Evolutionary conservation across 1,284 basidiomycete genomes (phyloP), one percentile per base, ranked within the genome.

Genomic region (Melampsora medusae): DNA sequence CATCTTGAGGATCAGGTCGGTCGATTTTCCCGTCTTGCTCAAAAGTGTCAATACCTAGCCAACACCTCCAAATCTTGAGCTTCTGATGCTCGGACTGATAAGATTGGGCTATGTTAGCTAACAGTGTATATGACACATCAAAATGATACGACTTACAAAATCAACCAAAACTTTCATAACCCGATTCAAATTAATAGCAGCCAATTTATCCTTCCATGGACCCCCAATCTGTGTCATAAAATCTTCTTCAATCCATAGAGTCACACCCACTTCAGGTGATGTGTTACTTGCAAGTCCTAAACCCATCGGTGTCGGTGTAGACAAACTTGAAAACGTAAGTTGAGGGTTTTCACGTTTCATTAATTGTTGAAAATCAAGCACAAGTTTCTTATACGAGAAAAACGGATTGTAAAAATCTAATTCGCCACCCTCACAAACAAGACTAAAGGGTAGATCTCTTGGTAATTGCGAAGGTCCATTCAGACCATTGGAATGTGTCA

Each of bases 311-410:
- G 5, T 22, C 2, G 53, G 25, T 56, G 53, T 28, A 14, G n/a
- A 56, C 7, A 56, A 28, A 56, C 53, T 56, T 7, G 53, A n/a
- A 22, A n/a, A 56, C 7, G 53, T n/a, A 28, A 56, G 53, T n/a
- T 19, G 19, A 56, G 6, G 12, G 19, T n/a, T n/a, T 28, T 56
- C 53, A 56, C 12, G n/a, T 22, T 56, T 56, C 25, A 56, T 56
- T 19, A 56, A 22, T n/a, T 56, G 19, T n/a, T 56, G 19, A 28
- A 22, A n/a, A n/a, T 56, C 53, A 22, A 22, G n/a, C 53, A 19
- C 2, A 56, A 56, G 53, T 28, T 56, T 56, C 53, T 56, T n/a
- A 22, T 56, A 56, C 53, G 53, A 56, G 25, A 56, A 56, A 56
- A 56, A 56, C 6, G 53, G 53, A 12, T 56, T 56, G 14, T 56